Evolutionary conservation across 352 stramenopile genomes (phyloP), one percentile per base, ranked within the genome.

Genomic region (Halophytophthora batemanensis): DNA sequence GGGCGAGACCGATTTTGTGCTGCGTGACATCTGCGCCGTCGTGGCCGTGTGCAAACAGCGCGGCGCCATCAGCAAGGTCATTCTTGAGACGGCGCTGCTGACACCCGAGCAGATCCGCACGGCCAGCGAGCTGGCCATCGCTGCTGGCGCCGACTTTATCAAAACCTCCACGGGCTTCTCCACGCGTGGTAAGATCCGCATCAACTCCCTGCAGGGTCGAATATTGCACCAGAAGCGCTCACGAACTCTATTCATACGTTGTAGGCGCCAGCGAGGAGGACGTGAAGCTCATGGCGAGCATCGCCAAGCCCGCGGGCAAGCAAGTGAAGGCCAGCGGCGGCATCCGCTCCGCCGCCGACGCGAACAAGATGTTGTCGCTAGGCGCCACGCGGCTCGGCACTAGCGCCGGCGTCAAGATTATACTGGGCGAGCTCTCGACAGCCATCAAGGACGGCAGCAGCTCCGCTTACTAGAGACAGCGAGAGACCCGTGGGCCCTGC

Each of bases 161-260:
- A 94, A 94, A 68, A 95, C 85, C 8, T 93, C 81, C 15, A 95
- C 83, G 12, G 83, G 83, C 8, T 94, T 93, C 59, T 88, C 76
- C 38, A 87, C 77, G n/a, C 74, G 82, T n/a, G 75, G 73, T 80
- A 31, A 22, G 61, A 64, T 17, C 25, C 6, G 2, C 42, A 14
- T 36, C 10, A 44, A 43, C 28, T 6, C 22, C 4, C 36, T n/a
- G 39, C 14, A 8, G 13, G 19, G 17, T 6, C 50, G 14, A n/a
- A n/a, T 21, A 23, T 49, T 14, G 28, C 25, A 31, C 8, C 8
- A 8, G 25, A 31, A 31, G 8, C 4, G 4, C 25, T 4, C 8
- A 31, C 25, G 4, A 31, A 31, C 25, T 17, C 2, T 34, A 49
- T 23, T 56, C 39, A 58, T 53, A n/a, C 3, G 46, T 35, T 49